Conservation (phyloP, 2,329 filamentous ascomycete species). For the Colletotrichum orchidophilum region DNA sequence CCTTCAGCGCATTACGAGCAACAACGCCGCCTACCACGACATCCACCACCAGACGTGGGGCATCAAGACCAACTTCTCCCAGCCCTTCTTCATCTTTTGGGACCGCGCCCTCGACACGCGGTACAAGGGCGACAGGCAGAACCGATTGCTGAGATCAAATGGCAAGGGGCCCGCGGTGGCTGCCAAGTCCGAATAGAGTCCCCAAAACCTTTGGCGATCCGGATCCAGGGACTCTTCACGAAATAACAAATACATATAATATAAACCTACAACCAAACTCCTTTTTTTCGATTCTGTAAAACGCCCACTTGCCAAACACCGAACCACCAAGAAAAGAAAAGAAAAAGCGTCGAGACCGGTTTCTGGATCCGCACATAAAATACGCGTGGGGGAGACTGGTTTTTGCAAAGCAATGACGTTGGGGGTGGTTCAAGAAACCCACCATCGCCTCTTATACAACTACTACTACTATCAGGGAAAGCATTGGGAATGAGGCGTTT, state of each 20-base stretch:
- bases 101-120: constrained; percentile 83
- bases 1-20: constrained; percentile 88
- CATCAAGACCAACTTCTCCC: constrained; percentile 94
- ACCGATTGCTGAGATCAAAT: constrained; percentile 20
- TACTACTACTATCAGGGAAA: constrained; percentile 19
- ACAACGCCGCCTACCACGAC: constrained; percentile 97
- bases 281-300: constrained; percentile 24
- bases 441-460: neutral
- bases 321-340: neutral
- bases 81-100: constrained; percentile 97
- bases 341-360: constrained; percentile 17
- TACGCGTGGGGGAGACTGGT: neutral
- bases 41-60: constrained; percentile 99
- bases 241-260: constrained; percentile 12
- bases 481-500: constrained; percentile 31
- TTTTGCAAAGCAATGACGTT: neutral
- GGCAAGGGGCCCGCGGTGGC: constrained; percentile 18
- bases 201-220: constrained; percentile 3
- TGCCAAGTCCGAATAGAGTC: constrained; percentile 25
- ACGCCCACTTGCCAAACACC: neutral
- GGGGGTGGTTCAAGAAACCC: neutral
- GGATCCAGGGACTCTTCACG: neutral
- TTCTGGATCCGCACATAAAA: constrained; percentile 15
- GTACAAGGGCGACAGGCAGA: constrained; percentile 73
- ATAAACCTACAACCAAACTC: neutral